Evolutionary conservation across 495 filamentous ascomycete species (phyloP), one percentile per base, ranked within the genome.

Genomic region (Penicillium pulvis): DNA sequence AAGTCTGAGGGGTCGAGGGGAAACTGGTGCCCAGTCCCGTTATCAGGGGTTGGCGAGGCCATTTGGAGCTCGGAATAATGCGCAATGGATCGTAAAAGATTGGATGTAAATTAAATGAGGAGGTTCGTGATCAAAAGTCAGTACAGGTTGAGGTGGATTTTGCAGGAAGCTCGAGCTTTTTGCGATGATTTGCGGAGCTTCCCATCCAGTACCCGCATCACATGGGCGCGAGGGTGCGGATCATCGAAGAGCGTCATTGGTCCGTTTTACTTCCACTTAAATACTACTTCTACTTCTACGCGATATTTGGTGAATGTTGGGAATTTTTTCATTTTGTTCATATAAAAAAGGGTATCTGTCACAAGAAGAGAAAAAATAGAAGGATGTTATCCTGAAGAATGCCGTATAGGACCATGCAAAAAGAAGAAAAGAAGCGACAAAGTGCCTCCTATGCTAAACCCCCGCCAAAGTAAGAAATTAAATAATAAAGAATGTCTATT

Each of bases 1-100:
- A 98, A 97, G 28, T 93, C 85, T 57, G 85, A 78, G 3, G 82
- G 82, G 59, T 90, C 82, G 51, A 82, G 85, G 19, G 91, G 91
- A 58, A 94, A 93, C 57, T 62, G 72, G 62, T 45, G 60, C 43
- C 67, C 46, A 12, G 62, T 36, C 35, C 58, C 59, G 61, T 53
- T 59, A 24, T 63, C 63, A n/a, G 66, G 57, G 41, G 45, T 62
- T 14, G 56, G 59, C 4, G 70, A 69, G 50, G 64, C 64, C 67
- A 70, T 70, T 31, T 49, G 26, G 4, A 30, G 50, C 30, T 44
- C n/a, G 33, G 1, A 24, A 30, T n/a, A n/a, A 41, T 52, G n/a
- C 49, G n/a, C 49, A 52, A 36, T 51, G 14, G n/a, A 17, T 6
- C 16, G 7, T 41, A 17, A 2, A 6, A 17, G 43, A 4, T 23